These are phyloP conservation scores for Karstenula rhodostoma DNA, from an alignment of 2,329 filamentous ascomycete genomes.

Conservation along the genomic window DNA sequence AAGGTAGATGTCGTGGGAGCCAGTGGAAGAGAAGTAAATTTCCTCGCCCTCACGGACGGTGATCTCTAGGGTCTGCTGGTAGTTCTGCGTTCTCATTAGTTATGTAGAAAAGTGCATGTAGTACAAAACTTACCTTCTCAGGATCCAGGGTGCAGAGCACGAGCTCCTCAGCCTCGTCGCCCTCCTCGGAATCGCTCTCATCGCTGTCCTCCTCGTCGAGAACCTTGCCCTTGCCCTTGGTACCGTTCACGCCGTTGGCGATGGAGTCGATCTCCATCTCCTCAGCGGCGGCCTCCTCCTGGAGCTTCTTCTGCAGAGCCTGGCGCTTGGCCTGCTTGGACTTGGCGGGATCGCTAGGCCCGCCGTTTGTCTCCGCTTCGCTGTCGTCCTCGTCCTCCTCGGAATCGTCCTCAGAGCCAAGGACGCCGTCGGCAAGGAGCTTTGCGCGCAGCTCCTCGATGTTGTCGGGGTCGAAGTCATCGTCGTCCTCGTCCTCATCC, in stretches of 20 bases:
- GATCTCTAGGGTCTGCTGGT: conserved; percentile 94
- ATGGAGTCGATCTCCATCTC: conserved; percentile 75
- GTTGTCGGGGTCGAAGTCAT: conserved; percentile 56
- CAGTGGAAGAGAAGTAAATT: conserved; percentile 90
- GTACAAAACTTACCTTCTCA: conserved; percentile 71
- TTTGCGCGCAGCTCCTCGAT: conserved; percentile 51
- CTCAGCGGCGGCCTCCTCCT: conserved; percentile 72
- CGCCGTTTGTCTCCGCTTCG: conserved; percentile 82
- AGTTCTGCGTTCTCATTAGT: conserved; percentile 70
- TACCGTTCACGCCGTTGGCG: conserved; percentile 63
- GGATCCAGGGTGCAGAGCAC: conserved; percentile 97
- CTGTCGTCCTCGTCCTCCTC: conserved; percentile 58
- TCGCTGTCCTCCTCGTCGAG: conserved; percentile 79
- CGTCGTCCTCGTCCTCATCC: conserved; percentile 65
- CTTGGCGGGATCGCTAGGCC: conserved; percentile 90
- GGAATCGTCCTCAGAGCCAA: conserved; percentile 45
- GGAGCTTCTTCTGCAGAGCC: conserved; percentile 79
- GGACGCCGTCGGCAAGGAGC: conserved; percentile 45
- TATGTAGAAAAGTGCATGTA: conserved; percentile 3
- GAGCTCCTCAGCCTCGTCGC: conserved; percentile 78
- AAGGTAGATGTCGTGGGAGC: conserved; percentile 88
- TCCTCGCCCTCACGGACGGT: conserved; percentile 87
- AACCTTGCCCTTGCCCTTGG: conserved; percentile 59
- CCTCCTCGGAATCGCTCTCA: conserved; percentile 64
- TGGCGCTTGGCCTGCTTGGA: conserved; percentile 84